Base-by-base conservation (phyloP, 192 early-diverging fungal species). In the Backusella macrospora region DNA sequence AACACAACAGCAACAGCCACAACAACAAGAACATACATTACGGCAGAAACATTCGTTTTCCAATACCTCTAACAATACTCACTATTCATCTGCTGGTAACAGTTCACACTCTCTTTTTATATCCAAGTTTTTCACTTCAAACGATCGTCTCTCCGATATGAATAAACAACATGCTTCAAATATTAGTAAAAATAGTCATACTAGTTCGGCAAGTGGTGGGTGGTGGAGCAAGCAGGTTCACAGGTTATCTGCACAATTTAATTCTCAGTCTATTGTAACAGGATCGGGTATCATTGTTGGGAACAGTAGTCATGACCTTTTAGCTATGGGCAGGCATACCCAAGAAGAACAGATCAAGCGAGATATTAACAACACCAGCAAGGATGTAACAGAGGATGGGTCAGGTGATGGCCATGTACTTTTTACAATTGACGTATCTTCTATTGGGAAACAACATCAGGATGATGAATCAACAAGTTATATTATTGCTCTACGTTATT, bases 391-490 rank as follows among this genome's bases (percentile, higher is more conserved):
- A n/a, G 67, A 68, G 0, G 44, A 68, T 29, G 23, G 42, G 0
- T 34, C 29, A 34, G 43, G 67, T 47, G 73, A 68, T 21, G 73
- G 65, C 18, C 52, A 48, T 59, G 65, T 39, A 7, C 40, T 67
- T 3, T 68, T 74, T 37, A 67, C 68, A 47, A 74, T 78, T 66
- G 62, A 78, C 15, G 68, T 64, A 1, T 52, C 73, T 42, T 69
- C 67, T 52, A 44, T 64, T 26, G n/a, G 29, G 26, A 26, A 39
- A 16, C 34, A 44, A 43, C 38, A 72, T 13, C 49, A 55, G 5
- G 52, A 26, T 7, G 72, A 69, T 48, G 74, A 68, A 16, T 39
- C 23, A 4, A 34, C 74, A 9, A 42, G 70, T 21, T 62, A 44
- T 9, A 43, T 34, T 9, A 63, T 72, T 18, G 39, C 69, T 14